Evolutionary conservation across 768 basidiomycete species (phyloP).

Genomic region (Daedaleopsis sinensis): DNA sequence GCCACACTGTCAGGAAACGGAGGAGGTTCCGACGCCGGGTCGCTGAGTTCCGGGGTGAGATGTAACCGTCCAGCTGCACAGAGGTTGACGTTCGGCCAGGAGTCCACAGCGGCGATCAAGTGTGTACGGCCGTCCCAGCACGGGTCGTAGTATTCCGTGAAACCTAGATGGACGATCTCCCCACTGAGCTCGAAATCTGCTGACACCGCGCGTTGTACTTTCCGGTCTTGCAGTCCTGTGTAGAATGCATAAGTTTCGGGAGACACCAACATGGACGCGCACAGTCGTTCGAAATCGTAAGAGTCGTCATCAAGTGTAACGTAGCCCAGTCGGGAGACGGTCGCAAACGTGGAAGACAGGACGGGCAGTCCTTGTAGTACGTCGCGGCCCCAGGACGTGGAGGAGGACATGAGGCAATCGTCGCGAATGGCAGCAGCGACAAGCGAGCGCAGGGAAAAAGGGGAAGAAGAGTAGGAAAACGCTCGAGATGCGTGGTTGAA

Average conservation of each 20-base stretch:
- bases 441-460: too few species aligned
- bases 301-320: neutral
- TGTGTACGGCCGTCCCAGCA: neutral
- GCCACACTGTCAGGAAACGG: too few species aligned
- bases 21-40: too few species aligned
- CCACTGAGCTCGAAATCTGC: neutral
- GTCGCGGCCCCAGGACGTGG: neutral
- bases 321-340: neutral
- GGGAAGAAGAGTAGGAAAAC: too few species aligned
- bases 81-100: neutral
- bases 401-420: neutral
- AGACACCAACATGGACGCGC: neutral
- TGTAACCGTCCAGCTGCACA: neutral
- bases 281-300: neutral
- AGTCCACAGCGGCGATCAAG: neutral
- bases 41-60: neutral
- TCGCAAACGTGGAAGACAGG: neutral
- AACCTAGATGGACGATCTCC: neutral
- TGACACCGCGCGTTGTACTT: neutral
- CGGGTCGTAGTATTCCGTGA: neutral
- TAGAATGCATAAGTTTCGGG: neutral
- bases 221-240: neutral
- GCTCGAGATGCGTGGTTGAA: neutral
- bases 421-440: too few species aligned
- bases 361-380: neutral